Percentiles rank a stretch among this genome's conserved stretches.
phyloP scores from a whole-genome alignment of 225 moss, liverwort and hornwort genomes.

The Climacium dendroides region DNA sequence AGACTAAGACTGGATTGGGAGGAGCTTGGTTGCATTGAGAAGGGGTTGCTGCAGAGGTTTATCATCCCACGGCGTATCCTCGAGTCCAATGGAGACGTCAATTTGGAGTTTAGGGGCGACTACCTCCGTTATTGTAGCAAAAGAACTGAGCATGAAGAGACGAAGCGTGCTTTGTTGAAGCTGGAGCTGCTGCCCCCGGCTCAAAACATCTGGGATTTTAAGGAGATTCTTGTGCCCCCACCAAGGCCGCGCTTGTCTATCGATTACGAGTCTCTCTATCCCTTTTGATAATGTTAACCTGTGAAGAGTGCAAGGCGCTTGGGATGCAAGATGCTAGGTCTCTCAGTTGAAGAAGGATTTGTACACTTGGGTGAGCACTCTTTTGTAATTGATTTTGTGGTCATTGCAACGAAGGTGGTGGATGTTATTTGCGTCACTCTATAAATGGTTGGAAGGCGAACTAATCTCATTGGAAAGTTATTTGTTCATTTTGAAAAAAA shows the following conservation, averaged over 20 bases:
- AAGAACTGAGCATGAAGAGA: slow-evolving; percentile 24
- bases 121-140: slow-evolving; percentile 40
- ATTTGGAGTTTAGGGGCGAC: slow-evolving; percentile 39
- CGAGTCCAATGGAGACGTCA: slow-evolving; percentile 35
- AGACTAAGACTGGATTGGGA: slow-evolving; percentile 25
- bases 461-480: background rate
- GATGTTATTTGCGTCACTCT: background rate
- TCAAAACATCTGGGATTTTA: slow-evolving; percentile 37
- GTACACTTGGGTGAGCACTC: background rate
- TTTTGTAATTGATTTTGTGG: background rate
- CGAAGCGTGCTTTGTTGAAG: slow-evolving; percentile 19
- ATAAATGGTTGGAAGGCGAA: background rate
- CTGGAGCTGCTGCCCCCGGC: slow-evolving; percentile 34
- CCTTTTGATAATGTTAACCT: background rate
- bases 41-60: slow-evolving; percentile 26
- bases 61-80: slow-evolving; percentile 21
- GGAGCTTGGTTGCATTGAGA: slow-evolving; percentile 18
- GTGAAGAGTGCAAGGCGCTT: background rate
- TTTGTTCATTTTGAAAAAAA: background rate
- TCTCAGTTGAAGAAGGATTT: background rate
- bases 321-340: background rate
- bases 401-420: background rate
- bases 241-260: slow-evolving; percentile 30
- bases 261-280: slow-evolving; percentile 26
- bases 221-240: slow-evolving; percentile 18